Base-by-base conservation (phyloP, 352 stramenopile genomes). In the Phytophthora fragariaefolia region DNA sequence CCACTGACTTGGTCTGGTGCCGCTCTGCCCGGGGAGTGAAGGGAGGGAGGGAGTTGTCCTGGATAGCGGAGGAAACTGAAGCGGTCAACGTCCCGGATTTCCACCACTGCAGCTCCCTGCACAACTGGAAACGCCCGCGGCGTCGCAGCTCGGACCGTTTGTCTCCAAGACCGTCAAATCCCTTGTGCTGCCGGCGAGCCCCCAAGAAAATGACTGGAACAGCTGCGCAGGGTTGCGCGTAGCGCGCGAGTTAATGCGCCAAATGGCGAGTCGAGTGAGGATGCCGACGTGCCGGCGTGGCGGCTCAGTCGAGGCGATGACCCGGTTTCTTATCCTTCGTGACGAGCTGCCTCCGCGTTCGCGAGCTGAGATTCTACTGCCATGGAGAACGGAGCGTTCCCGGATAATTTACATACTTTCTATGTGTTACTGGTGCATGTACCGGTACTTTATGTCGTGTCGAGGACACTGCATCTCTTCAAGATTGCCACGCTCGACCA, bases 201-300 rank as follows among this genome's bases (percentile, higher is more conserved):
- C n/a, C n/a, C 50, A 72, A 45, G 34, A 49, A 72, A 72, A 72
- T 56, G 64, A 62, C 32, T 68, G 51, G 58, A 66, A 59, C 64
- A 72, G 64, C 59, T 68, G 64, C 30, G 34, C 18, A 24, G 24
- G 24, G 38, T 66, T 68, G 64, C 30, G 34, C 18, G 30, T 18
- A 20, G 38, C 61, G 64, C 32, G 40, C 27, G 40, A 67, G 27
- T 47, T 54, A 22, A 10, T 32, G 36, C 32, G 23, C 46, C 24
- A 64, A 64, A 15, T 58, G 47, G 47, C 4, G 1, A 30, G 8
- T 1, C 15, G 6, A 12, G 23, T 38, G 42, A 61, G 30, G 42
- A 49, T 47, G 47, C 22, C 49, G 49, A 60, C 27, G 49, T 66
- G 50, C 9, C 24, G 32, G 38, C 40, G 36, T 26, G 40, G 40